Evolutionary conservation across 164 flowering plant genomes (phyloP).

Genomic region (Platanus orientalis): DNA sequence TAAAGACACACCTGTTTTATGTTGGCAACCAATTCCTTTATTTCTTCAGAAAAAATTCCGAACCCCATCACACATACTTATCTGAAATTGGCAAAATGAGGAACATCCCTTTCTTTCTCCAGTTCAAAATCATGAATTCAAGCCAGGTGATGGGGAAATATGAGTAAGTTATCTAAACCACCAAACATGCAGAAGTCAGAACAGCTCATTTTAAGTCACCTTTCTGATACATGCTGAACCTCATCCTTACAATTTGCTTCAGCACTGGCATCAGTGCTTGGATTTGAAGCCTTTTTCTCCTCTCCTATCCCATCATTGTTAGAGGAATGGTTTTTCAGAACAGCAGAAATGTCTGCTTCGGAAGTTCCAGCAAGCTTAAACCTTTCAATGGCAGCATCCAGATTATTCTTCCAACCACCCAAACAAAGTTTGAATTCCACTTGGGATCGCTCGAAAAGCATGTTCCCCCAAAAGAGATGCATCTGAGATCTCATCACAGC

Average conservation of each 20-base stretch:
- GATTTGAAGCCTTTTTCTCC: slow-evolving; percentile 30
- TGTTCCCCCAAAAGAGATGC: slow-evolving; percentile 97
- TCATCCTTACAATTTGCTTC: slow-evolving; percentile 20
- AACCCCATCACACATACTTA: slow-evolving; percentile 5
- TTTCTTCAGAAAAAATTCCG: slow-evolving; percentile 9
- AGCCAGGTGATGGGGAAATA: background rate
- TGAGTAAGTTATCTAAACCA: slow-evolving; percentile 13
- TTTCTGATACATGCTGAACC: slow-evolving; percentile 12
- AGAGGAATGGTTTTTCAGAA: slow-evolving; percentile 78
- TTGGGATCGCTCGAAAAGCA: slow-evolving; percentile 97
- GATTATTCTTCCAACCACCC: slow-evolving; percentile 68
- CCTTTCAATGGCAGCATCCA: slow-evolving; percentile 82
- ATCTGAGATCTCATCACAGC: slow-evolving; percentile 94
- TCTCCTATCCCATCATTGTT: slow-evolving; percentile 40
- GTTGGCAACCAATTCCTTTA: slow-evolving; percentile 11
- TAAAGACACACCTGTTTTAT: slow-evolving; percentile 1
- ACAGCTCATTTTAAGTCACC: slow-evolving; percentile 12
- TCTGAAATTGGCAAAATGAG: background rate
- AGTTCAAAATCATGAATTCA: slow-evolving; percentile 7
- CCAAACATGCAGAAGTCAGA: slow-evolving; percentile 6
- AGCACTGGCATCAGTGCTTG: slow-evolving; percentile 6
- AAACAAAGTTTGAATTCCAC: slow-evolving; percentile 74
- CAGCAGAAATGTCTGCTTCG: slow-evolving; percentile 76
- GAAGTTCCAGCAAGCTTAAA: slow-evolving; percentile 97
- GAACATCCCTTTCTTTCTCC: slow-evolving; percentile 10